A percentile compares a stretch with the other conserved stretches of the same genome.
Evolutionary conservation across 2,329 filamentous ascomycete genomes (phyloP).

Genomic region (Exophiala spinifera): DNA sequence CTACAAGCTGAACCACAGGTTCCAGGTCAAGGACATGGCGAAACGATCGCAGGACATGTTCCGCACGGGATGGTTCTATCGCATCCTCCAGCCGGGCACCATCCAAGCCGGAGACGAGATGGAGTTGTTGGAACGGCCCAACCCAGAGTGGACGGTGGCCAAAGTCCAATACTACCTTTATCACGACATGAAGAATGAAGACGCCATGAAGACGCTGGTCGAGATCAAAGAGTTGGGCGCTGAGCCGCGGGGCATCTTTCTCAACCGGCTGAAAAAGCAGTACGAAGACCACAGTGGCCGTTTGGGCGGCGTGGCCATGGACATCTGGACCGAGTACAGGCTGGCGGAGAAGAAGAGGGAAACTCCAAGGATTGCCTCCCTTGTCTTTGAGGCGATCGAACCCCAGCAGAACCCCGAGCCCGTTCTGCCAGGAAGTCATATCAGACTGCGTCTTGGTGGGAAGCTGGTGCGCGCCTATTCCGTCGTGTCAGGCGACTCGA

Average conservation of each 20-base stretch:
- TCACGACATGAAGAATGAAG: conserved; percentile 49
- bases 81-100: conserved; percentile 55
- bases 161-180: conserved; percentile 62
- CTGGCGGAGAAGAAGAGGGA: conserved; percentile 52
- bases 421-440: conserved; percentile 52
- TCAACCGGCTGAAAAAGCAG: conserved; percentile 50
- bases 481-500: conserved; percentile 50
- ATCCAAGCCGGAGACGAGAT: conserved; percentile 58
- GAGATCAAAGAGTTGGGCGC: conserved; percentile 44
- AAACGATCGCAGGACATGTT: conserved; percentile 55
- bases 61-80: conserved; percentile 65
- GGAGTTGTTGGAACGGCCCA: conserved; percentile 52
- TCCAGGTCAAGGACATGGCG: conserved; percentile 61
- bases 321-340: conserved; percentile 41
- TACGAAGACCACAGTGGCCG: conserved; percentile 11
- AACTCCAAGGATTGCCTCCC: conserved; percentile 51
- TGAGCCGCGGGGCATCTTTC: conserved; percentile 53
- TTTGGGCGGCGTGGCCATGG: conserved; percentile 7
- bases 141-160: conserved; percentile 62
- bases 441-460: conserved; percentile 55
- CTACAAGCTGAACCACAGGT: conserved; percentile 68
- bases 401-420: conserved; percentile 36
- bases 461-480: conserved; percentile 60
- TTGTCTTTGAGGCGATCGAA: conserved; percentile 51
- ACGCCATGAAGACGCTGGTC: conserved; percentile 45